Evolutionary conservation across 2,329 filamentous ascomycete species (phyloP).

Genomic region (Trichophaea hybrida): DNA sequence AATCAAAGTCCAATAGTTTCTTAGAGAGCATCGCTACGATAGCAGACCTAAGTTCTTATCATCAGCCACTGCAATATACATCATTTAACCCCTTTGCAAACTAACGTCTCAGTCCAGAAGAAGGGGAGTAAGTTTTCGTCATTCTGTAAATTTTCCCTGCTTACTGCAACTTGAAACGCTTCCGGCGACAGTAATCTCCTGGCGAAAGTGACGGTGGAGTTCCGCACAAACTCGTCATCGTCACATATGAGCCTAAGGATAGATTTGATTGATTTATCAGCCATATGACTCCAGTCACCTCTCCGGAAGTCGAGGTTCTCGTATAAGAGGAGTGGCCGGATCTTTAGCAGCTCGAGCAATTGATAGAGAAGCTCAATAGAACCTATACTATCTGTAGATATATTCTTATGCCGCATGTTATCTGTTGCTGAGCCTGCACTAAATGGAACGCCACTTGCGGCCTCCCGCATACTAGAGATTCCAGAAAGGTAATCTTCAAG

Average conservation of each 20-base stretch:
- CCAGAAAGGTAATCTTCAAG: conserved; percentile 24
- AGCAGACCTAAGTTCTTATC: conserved; percentile 11
- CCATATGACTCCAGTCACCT: conserved; percentile 14
- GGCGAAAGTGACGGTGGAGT: conserved; percentile 19
- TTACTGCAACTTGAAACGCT: conserved; percentile 17
- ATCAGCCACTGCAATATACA: background rate
- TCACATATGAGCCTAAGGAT: conserved; percentile 21
- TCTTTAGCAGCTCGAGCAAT: conserved; percentile 26
- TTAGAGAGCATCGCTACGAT: conserved; percentile 26
- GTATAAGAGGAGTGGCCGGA: conserved; percentile 26
- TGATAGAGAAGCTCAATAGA: conserved; percentile 26
- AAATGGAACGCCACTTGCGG: conserved; percentile 2
- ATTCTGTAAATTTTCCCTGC: conserved; percentile 4
- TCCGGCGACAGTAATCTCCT: conserved; percentile 18
- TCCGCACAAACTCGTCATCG: conserved; percentile 23
- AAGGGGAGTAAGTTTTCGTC: conserved; percentile 15
- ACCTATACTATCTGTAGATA: conserved; percentile 26
- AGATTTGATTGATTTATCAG: conserved; percentile 18
- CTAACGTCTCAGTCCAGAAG: conserved; percentile 26
- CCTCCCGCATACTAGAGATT: conserved; percentile 18
- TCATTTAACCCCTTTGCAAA: background rate
- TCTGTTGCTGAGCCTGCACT: conserved; percentile 7
- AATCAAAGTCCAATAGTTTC: conserved; percentile 27
- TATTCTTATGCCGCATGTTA: conserved; percentile 21
- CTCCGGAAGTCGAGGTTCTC: conserved; percentile 16